Percentiles rank a stretch among this genome's conserved stretches.
Conservation (phyloP, 495 filamentous ascomycete genomes). For the Daldinia bambusicola region DNA sequence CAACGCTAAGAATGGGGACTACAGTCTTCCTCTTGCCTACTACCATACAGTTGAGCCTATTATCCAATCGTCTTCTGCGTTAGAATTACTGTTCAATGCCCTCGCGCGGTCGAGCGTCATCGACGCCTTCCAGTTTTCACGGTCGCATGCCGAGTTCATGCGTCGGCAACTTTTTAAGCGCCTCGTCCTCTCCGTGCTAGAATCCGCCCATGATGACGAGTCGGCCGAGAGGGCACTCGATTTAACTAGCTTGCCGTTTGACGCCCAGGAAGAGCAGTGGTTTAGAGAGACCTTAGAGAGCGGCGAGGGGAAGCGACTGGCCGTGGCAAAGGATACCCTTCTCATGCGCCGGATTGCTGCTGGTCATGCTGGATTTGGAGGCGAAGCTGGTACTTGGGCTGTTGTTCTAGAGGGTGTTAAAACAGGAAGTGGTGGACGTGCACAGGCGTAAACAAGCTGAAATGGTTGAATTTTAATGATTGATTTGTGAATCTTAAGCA, state of each 20-base stretch:
- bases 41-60: conserved; percentile 76
- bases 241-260: conserved; percentile 75
- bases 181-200: conserved; percentile 71
- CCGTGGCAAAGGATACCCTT: conserved; percentile 72
- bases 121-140: conserved; percentile 78
- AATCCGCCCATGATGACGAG: conserved; percentile 54
- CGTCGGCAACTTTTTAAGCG: conserved; percentile 71
- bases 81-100: conserved; percentile 71
- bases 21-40: conserved; percentile 76
- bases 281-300: conserved; percentile 70
- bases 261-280: conserved; percentile 75
- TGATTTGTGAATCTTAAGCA: conserved; percentile 21
- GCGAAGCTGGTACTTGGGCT: conserved; percentile 46
- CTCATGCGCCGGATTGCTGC: conserved; percentile 65
- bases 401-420: conserved; percentile 50
- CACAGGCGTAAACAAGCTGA: conserved; percentile 23
- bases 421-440: conserved; percentile 47
- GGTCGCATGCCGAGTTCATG: conserved; percentile 67
- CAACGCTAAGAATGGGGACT: conserved; percentile 67
- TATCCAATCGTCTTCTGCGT: conserved; percentile 66
- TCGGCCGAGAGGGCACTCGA: conserved; percentile 69
- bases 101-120: conserved; percentile 73
- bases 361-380: conserved; percentile 28
- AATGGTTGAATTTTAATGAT: neutral
- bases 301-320: conserved; percentile 69